A percentile compares a stretch with the other conserved stretches of the same genome.
Conservation (phyloP, 2,329 filamentous ascomycete genomes). For the Colletotrichum orbiculare region DNA sequence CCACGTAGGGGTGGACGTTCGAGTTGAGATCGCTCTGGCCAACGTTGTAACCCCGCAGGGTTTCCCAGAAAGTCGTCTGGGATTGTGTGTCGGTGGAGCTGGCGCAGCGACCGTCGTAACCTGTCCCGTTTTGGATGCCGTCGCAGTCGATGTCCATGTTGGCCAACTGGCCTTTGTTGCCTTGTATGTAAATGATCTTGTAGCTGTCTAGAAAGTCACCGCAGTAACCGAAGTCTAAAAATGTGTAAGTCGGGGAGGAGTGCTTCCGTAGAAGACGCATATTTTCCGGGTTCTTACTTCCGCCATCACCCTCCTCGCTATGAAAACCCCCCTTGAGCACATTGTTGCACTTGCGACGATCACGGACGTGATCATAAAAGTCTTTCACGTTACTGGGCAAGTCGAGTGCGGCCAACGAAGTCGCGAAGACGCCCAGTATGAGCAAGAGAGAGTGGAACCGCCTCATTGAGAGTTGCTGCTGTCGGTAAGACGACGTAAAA, state of each 20-base stretch:
- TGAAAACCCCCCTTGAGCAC: conserved; percentile 53
- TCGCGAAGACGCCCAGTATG: background rate
- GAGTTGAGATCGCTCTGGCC: conserved; percentile 54
- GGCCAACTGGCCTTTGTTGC: conserved; percentile 52
- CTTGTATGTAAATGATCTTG: conserved; percentile 61
- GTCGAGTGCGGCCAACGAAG: conserved; percentile 40
- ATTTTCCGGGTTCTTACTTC: conserved; percentile 42
- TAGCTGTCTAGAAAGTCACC: conserved; percentile 54
- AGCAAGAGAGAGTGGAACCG: background rate
- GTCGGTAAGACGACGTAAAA: background rate
- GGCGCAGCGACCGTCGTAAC: conserved; percentile 57
- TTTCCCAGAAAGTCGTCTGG: conserved; percentile 59
- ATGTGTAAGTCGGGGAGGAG: too few species aligned
- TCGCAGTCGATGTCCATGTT: conserved; percentile 72
- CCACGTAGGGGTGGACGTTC: conserved; percentile 59
- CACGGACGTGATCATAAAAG: conserved; percentile 54
- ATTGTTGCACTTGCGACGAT: conserved; percentile 50
- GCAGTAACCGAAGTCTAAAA: conserved; percentile 55
- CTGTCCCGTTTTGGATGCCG: conserved; percentile 53
- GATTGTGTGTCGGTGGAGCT: conserved; percentile 56
- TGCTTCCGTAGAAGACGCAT: background rate
- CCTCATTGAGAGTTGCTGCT: conserved; percentile 3
- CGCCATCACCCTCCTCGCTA: conserved; percentile 49
- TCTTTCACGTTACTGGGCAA: conserved; percentile 53
- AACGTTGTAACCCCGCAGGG: conserved; percentile 49